Base-by-base conservation (phyloP, 2,329 filamentous ascomycete species). In the Ascochyta pisi region DNA sequence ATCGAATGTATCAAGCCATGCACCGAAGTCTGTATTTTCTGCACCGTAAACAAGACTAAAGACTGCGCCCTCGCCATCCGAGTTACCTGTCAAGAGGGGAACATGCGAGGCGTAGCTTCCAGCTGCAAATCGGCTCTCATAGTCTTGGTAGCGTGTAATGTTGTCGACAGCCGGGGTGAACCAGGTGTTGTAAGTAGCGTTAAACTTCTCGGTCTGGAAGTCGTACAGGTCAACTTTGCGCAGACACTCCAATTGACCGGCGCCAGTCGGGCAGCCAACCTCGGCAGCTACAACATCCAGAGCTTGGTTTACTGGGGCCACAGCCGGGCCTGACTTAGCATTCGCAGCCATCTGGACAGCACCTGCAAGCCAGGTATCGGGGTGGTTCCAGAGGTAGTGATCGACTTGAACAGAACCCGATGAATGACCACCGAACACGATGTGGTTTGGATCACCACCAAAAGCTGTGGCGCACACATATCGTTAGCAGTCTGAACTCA, bases 1-100 rank as follows among this genome's bases (percentile, higher is more conserved):
- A 29, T 79, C 69, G 43, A 79, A 79, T 1, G 76, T 77, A 12
- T 76, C 73, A 66, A 81, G 78, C 78, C 78, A 81, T 0, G 73
- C 70, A 58, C 73, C 74, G 57, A 75, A 77, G 44, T 77, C 70
- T 26, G 70, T 66, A 48, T 69, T 69, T 45, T 66, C 61, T 23
- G 38, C 56, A 5, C 59, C 57, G 16, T 70, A 70, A 2, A 70
- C 66, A 5, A 68, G 39, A n/a, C 57, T 55, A 27, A 70, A 69
- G 22, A 69, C 40, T 13, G 64, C 60, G 10, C 67, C 67, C 51
- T 69, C 67, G 12, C 66, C 56, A 40, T 69, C 63, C 6, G 67
- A 67, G 50, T 70, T 69, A 22, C 66, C 67, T 12, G 65, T 68
- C 37, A 70, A 48, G 4, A 70, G 62, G 35, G 64, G 65, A 16